Percentiles rank a stretch among this genome's conserved stretches.
These are phyloP conservation scores for Pseudocercospora fuligena DNA, from an alignment of 2,329 filamentous ascomycete genomes.

Conservation along the genomic window DNA sequence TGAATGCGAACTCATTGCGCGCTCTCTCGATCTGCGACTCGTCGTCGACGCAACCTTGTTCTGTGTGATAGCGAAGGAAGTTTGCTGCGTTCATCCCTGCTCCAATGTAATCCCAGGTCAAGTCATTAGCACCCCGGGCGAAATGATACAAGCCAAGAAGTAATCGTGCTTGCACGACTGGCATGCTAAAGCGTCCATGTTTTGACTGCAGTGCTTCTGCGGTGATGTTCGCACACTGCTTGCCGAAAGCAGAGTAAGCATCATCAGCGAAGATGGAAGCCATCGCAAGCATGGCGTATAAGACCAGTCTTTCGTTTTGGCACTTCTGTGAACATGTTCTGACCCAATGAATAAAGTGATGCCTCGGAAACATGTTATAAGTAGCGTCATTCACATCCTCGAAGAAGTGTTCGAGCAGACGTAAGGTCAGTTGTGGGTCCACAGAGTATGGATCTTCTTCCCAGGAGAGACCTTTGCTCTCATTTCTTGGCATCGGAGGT, in stretches of 20 bases:
- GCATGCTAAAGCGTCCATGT: constrained; percentile 60
- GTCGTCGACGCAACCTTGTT: constrained; percentile 50
- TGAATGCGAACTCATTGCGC: constrained; percentile 35
- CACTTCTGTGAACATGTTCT: constrained; percentile 48
- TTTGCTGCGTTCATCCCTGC: constrained; percentile 65
- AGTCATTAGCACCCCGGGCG: constrained; percentile 62
- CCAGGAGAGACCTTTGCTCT: constrained; percentile 46
- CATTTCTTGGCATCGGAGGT: constrained; percentile 30
- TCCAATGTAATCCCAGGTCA: constrained; percentile 68
- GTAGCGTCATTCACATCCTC: constrained; percentile 59
- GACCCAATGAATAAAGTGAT: constrained; percentile 61
- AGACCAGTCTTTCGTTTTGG: constrained; percentile 59
- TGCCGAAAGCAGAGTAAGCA: constrained; percentile 47
- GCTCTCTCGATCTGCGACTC: constrained; percentile 19
- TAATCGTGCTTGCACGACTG: constrained; percentile 70
- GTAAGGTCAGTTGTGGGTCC: constrained; percentile 55
- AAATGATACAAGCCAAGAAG: constrained; percentile 70
- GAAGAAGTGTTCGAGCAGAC: constrained; percentile 63
- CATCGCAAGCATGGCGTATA: constrained; percentile 64
- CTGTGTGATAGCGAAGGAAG: constrained; percentile 62
- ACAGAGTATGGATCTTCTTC: constrained; percentile 59
- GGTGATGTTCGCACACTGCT: constrained; percentile 60
- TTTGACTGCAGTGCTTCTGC: constrained; percentile 60
- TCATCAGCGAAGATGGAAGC: constrained; percentile 62
- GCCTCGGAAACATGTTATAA: constrained; percentile 61